Conservation (phyloP, 2,329 filamentous ascomycete genomes). For the Zymoseptoria crescenta region DNA sequence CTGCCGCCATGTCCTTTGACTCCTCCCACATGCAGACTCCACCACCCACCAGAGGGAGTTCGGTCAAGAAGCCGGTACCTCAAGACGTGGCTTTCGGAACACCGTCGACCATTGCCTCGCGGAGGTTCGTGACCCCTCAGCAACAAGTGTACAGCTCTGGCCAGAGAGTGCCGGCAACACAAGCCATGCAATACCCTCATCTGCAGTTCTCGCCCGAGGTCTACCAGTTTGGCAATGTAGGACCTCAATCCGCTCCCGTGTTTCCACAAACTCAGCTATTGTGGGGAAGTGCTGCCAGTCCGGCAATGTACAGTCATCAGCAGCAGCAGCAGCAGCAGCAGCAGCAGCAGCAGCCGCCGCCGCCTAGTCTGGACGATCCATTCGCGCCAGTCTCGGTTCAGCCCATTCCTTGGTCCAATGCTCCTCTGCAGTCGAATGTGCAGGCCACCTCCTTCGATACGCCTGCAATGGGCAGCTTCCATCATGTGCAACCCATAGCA, state of each 20-base stretch:
- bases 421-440: conserved; percentile 1
- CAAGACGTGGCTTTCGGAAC: conserved; percentile 36
- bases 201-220: conserved; percentile 52
- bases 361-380: conserved; percentile 23
- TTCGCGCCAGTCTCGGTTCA: conserved; percentile 18
- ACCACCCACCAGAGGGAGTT: conserved; percentile 50
- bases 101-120: conserved; percentile 30
- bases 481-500: conserved; percentile 17
- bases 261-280: conserved; percentile 48
- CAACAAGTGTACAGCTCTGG: conserved; percentile 7
- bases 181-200: conserved; percentile 42
- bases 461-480: conserved; percentile 27
- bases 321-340: conserved; percentile 6
- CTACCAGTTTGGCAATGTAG: conserved; percentile 46
- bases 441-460: conserved; percentile 22
- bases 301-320: conserved; percentile 13
- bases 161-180: conserved; percentile 3
- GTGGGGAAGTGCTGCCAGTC: conserved; percentile 22
- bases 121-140: conserved; percentile 24
- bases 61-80: conserved; percentile 40
- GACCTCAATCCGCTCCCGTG: conserved; percentile 48
- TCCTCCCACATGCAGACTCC: conserved; percentile 52
- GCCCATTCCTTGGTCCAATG: neutral
- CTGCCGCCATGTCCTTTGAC: conserved; percentile 17
- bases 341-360: conserved; percentile 8